phyloP scores from a whole-genome alignment of 106 monocot genomes.

The Dioscorea zingiberensis region DNA sequence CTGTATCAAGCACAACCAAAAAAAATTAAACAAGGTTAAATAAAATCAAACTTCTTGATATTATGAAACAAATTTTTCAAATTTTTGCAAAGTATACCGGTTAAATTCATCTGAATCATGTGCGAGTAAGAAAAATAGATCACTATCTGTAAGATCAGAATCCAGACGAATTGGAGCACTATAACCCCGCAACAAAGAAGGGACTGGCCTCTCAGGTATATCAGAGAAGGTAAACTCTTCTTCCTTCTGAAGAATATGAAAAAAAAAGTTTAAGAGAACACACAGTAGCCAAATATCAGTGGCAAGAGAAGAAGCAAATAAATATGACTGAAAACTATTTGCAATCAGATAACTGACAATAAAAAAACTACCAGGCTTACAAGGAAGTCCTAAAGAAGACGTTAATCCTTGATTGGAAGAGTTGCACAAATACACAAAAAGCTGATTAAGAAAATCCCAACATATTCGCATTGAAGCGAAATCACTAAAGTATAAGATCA shows the following conservation, averaged over 20 bases:
- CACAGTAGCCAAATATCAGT: too few species aligned
- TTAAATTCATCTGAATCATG: slow-evolving; percentile 98
- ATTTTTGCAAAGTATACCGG: slow-evolving; percentile 32
- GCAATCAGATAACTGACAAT: too few species aligned
- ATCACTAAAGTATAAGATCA: too few species aligned
- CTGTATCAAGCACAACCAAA: slow-evolving; percentile 21
- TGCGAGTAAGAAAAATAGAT: slow-evolving; percentile 86
- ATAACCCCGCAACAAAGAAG: slow-evolving; percentile 82
- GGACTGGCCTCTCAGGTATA: slow-evolving; percentile 74
- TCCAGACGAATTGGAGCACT: slow-evolving; percentile 94
- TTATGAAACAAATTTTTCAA: not conserved
- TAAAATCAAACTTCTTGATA: not conserved
- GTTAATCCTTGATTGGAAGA: too few species aligned
- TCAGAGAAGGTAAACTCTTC: slow-evolving; percentile 84
- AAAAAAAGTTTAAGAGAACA: too few species aligned
- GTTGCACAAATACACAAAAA: too few species aligned
- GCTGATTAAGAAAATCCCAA: too few species aligned
- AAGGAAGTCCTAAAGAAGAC: too few species aligned
- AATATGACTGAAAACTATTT: too few species aligned
- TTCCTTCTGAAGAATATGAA: slow-evolving; percentile 63
- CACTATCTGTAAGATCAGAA: slow-evolving; percentile 84
- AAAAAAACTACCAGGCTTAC: too few species aligned
- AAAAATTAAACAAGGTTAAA: not conserved
- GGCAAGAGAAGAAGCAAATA: too few species aligned
- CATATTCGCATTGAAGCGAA: too few species aligned